Base-by-base conservation (phyloP, 208 protist genomes). In the Lotmaria passim region DNA sequence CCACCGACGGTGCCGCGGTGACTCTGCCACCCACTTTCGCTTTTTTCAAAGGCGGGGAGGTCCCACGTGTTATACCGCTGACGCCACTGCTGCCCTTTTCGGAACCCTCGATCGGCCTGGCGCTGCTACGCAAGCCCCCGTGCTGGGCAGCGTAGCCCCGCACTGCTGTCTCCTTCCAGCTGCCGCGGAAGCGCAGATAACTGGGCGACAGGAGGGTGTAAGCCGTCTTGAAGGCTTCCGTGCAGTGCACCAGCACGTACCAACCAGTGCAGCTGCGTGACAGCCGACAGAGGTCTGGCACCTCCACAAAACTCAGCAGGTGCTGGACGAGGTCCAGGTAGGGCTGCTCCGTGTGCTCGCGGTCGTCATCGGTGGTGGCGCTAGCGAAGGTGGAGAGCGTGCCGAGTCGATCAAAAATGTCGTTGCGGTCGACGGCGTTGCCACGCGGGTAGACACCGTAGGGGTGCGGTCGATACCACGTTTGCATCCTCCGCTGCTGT, bases 371-470 rank as follows among this genome's bases (percentile, higher is more conserved):
- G 21, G 83, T 78, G 31, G 75, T 81, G n/a, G 79, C 75, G 28
- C 63, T 72, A 34, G 84, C 78, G 38, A 95, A 43, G 34, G 43
- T 36, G n/a, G 87, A 95, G 15, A 95, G 71, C 8, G 72, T 85
- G 34, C 90, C 90, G 56, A 95, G 86, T 14, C 90, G 78, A 3
- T 83, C 66, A 12, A 63, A 74, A 39, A 91, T 81, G 34, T 92
- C 83, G 19, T 50, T 57, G 28, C 62, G 52, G 36, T 74, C 61
- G 17, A 63, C 82, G 38, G 86, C 84, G 65, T 96, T 93, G 39
- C 87, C 90, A 15, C 86, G 81, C 6, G 90, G 90, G 73, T 91
- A 93, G 30, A 93, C 80, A 34, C 87, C 90, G 73, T 91, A 89
- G 11, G 87, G 87, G 52, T 93, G 86, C 24, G 85, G 87, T 12